phyloP scores from a whole-genome alignment of 2,329 filamentous ascomycete genomes.

The Gremmenia infestans region DNA sequence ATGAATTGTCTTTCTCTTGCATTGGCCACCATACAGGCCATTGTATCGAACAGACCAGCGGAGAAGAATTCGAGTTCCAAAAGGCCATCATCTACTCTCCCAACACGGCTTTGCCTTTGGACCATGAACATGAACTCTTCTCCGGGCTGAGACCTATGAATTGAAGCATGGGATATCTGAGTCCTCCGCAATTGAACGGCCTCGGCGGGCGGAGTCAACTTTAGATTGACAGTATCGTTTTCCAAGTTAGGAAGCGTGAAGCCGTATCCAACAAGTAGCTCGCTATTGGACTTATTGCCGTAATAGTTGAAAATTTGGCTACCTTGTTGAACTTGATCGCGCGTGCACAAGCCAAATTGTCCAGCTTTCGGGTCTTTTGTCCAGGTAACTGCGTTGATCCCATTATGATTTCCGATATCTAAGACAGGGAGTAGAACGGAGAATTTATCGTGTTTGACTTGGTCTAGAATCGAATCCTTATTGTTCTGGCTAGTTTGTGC shows the following conservation, averaged over 20 bases:
- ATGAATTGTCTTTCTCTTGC: constrained; percentile 17
- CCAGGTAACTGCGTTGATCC: constrained; percentile 56
- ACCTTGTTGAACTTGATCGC: constrained; percentile 43
- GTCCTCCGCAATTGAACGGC: constrained; percentile 16
- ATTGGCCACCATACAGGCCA: constrained; percentile 27
- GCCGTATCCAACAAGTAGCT: constrained; percentile 60
- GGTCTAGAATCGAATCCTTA: constrained; percentile 5
- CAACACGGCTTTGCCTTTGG: background rate
- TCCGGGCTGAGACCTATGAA: constrained; percentile 1
- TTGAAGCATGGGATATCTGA: constrained; percentile 18
- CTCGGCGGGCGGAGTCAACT: constrained; percentile 17
- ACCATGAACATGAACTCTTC: constrained; percentile 27
- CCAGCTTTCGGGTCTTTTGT: constrained; percentile 38
- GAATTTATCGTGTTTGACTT: constrained; percentile 23
- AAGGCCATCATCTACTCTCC: background rate
- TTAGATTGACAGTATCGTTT: constrained; percentile 32
- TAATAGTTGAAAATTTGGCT: constrained; percentile 65
- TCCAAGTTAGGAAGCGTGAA: constrained; percentile 47
- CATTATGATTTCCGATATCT: constrained; percentile 68
- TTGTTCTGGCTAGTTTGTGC: background rate
- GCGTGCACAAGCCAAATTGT: constrained; percentile 40
- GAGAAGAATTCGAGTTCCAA: constrained; percentile 17
- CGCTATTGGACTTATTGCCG: constrained; percentile 69
- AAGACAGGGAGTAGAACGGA: constrained; percentile 66
- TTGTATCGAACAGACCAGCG: constrained; percentile 23